These are phyloP conservation scores for Knufia fluminis DNA, from an alignment of 2,329 filamentous ascomycete species.

Conservation along the genomic window DNA sequence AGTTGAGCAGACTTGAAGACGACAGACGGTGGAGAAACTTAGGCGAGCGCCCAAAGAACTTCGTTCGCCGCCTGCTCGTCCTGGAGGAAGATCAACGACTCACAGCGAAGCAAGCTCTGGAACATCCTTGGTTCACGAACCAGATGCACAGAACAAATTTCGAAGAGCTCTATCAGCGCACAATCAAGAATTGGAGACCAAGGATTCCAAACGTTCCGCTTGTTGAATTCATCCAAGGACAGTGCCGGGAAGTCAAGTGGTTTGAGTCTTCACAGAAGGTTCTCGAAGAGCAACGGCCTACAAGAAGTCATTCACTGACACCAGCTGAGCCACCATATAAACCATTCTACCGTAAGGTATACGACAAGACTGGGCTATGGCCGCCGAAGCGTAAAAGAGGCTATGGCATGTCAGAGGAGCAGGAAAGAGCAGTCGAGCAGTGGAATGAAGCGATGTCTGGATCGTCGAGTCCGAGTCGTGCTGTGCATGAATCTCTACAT, in stretches of 20 bases:
- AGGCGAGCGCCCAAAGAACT: constrained; percentile 40
- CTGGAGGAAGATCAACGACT: constrained; percentile 43
- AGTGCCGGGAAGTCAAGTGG: constrained; percentile 6
- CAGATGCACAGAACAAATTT: constrained; percentile 38
- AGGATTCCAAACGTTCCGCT: constrained; percentile 19
- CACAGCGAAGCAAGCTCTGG: constrained; percentile 44
- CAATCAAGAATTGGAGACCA: constrained; percentile 44
- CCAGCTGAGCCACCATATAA: constrained; percentile 23
- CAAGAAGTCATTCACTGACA: not conserved
- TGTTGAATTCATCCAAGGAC: constrained; percentile 15
- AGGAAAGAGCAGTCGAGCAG: not conserved
- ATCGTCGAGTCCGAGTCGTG: not conserved
- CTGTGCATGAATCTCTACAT: constrained; percentile 34
- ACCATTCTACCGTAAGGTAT: constrained; percentile 23
- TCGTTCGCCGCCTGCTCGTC: constrained; percentile 44
- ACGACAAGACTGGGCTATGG: constrained; percentile 12
- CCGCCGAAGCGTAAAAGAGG: constrained; percentile 4
- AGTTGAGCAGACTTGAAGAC: constrained; percentile 38
- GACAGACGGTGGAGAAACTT: constrained; percentile 36
- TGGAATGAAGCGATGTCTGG: not conserved
- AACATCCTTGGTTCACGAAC: constrained; percentile 49
- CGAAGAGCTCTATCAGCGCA: constrained; percentile 41
- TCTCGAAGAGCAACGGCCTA: constrained; percentile 11
- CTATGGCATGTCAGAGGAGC: not conserved
- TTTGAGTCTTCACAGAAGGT: constrained; percentile 10